phyloP scores from a whole-genome alignment of 2,329 filamentous ascomycete genomes.

The Cryphonectria naterciae region DNA sequence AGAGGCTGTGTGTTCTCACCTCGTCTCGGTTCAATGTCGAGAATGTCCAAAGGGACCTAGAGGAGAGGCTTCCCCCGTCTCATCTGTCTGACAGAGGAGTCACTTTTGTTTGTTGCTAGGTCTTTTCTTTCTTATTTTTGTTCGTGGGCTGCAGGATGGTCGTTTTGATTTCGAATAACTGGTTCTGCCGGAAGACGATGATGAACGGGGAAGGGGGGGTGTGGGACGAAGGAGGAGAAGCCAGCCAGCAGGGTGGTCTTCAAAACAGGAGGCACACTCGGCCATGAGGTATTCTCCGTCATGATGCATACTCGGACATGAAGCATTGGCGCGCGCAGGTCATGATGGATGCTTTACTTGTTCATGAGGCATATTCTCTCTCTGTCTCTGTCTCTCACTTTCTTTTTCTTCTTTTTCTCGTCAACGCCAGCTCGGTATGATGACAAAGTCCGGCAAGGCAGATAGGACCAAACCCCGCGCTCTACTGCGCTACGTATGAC shows the following conservation, averaged over 20 bases:
- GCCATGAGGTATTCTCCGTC: neutral
- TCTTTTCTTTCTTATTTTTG: neutral
- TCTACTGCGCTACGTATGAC: slow-evolving; percentile 13
- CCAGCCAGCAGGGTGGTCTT: neutral
- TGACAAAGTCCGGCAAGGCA: neutral
- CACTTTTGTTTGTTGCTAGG: neutral
- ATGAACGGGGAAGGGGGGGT: too few species aligned
- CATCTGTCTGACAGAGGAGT: neutral
- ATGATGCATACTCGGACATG: neutral
- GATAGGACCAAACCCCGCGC: neutral
- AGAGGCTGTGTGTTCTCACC: neutral
- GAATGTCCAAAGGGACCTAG: neutral
- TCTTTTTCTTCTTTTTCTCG: too few species aligned
- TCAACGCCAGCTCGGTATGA: neutral
- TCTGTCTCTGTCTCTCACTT: too few species aligned
- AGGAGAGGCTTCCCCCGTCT: neutral
- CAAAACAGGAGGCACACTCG: neutral
- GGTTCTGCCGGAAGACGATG: neutral
- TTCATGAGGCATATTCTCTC: neutral
- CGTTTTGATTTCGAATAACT: slow-evolving; percentile 19
- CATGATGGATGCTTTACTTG: neutral
- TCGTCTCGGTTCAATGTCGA: neutral
- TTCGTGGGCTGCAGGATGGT: slow-evolving; percentile 10
- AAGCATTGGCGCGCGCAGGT: neutral
- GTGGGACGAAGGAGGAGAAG: neutral